Evolutionary conservation across 164 flowering plant species (phyloP).

Genomic region (Kingdonia uniflora): DNA sequence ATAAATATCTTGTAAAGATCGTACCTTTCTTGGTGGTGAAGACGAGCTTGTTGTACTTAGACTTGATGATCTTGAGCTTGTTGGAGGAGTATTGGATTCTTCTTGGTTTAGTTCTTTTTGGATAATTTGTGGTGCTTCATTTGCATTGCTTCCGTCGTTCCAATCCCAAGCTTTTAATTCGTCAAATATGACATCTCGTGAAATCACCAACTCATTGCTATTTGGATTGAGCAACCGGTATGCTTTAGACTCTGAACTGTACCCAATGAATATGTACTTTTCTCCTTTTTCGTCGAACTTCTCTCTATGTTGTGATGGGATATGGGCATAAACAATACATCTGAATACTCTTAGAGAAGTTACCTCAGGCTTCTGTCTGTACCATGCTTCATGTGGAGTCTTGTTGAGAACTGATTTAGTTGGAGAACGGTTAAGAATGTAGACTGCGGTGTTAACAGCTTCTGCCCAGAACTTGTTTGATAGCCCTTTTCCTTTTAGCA

Average conservation of each 20-base stretch:
- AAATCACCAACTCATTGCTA: conserved; percentile 1
- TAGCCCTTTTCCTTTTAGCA: too few relatives aligned
- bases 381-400: conserved; percentile 9
- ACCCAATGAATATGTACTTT: conserved; percentile 6
- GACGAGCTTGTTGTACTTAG: background rate
- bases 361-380: background rate
- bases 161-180: background rate
- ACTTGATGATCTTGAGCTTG: background rate
- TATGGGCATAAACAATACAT: conserved; percentile 6
- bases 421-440: too few relatives aligned
- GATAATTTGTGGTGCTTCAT: background rate
- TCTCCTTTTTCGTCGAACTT: conserved; percentile 8
- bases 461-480: too few relatives aligned
- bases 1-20: background rate
- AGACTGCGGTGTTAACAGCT: too few relatives aligned
- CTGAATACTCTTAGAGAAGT: conserved; percentile 1
- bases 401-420: too few relatives aligned
- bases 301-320: conserved; percentile 1
- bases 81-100: background rate
- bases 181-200: conserved; percentile 7
- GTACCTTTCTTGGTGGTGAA: conserved; percentile 1
- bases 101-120: background rate
- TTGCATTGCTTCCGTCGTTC: background rate
- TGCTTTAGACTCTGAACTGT: conserved; percentile 3
- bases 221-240: conserved; percentile 1